phyloP scores from a whole-genome alignment of 345 rosid species.

The Citrus reticulata region DNA sequence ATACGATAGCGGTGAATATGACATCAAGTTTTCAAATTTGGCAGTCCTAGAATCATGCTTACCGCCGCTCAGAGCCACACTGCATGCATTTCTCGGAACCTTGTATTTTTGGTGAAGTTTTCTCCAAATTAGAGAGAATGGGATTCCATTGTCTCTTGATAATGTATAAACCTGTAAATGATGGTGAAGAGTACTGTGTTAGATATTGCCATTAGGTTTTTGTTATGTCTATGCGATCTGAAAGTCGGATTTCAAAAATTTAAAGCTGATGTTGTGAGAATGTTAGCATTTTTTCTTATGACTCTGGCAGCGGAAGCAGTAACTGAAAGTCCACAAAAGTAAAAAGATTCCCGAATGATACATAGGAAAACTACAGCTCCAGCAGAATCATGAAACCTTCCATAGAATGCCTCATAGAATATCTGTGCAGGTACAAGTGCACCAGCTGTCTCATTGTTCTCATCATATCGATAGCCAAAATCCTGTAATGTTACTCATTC shows the following conservation, averaged over 20 bases:
- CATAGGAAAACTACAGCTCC: conserved; percentile 50
- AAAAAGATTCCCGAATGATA: conserved; percentile 60
- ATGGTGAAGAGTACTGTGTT: not conserved
- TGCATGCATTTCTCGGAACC: conserved; percentile 58
- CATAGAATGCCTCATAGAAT: conserved; percentile 61
- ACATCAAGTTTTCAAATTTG: conserved; percentile 52
- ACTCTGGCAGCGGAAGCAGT: conserved; percentile 63
- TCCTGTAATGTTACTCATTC: conserved; percentile 25
- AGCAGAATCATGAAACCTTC: conserved; percentile 45
- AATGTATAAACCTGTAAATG: conserved; percentile 40
- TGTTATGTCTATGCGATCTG: not conserved
- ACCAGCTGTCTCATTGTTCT: conserved; percentile 53
- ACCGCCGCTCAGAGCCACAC: conserved; percentile 60
- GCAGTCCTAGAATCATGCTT: conserved; percentile 49
- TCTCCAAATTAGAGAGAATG: conserved; percentile 51
- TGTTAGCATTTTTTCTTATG: conserved; percentile 18
- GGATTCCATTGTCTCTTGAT: conserved; percentile 56
- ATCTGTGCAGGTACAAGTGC: conserved; percentile 56
- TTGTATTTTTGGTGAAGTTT: conserved; percentile 50
- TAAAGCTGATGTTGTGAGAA: not conserved
- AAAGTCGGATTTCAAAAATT: too few relatives aligned
- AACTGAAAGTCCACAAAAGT: conserved; percentile 62
- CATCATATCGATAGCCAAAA: conserved; percentile 40
- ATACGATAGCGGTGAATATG: conserved; percentile 55
- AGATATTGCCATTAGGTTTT: not conserved